phyloP scores from a whole-genome alignment of 179 eudicot genomes.

The Actinidia arguta region DNA sequence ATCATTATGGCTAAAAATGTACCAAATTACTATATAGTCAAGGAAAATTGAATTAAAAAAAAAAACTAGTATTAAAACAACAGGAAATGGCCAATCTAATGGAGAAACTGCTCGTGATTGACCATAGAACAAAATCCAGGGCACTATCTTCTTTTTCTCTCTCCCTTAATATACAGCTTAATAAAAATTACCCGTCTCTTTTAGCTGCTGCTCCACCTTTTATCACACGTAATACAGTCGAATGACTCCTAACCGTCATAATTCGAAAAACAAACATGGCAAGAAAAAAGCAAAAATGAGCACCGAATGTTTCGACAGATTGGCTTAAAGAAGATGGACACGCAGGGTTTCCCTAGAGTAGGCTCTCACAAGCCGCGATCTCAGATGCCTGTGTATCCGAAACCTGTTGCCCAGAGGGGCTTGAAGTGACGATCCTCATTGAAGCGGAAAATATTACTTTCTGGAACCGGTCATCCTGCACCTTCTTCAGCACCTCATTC shows the following conservation, averaged over 20 bases:
- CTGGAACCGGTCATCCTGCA: slow-evolving; percentile 67
- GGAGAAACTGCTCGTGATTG: slow-evolving; percentile 29
- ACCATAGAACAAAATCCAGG: slow-evolving; percentile 60
- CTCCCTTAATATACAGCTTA: slow-evolving; percentile 56
- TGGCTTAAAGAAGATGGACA: slow-evolving; percentile 6
- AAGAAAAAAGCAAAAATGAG: slow-evolving; percentile 25
- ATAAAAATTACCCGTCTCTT: slow-evolving; percentile 32
- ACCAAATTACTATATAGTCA: slow-evolving; percentile 20
- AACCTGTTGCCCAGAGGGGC: slow-evolving; percentile 50
- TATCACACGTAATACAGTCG: slow-evolving; percentile 44
- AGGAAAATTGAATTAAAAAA: slow-evolving; percentile 11
- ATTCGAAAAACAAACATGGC: slow-evolving; percentile 24
- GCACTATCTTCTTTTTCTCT: slow-evolving; percentile 33
- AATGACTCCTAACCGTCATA: slow-evolving; percentile 26
- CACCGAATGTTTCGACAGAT: neutral
- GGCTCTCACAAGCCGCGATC: slow-evolving; percentile 70
- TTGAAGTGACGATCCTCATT: slow-evolving; percentile 44
- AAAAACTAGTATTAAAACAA: slow-evolving; percentile 42
- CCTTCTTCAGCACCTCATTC: slow-evolving; percentile 63
- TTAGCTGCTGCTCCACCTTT: slow-evolving; percentile 19
- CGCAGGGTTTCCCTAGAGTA: slow-evolving; percentile 45
- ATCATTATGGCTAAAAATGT: slow-evolving; percentile 31
- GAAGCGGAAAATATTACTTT: slow-evolving; percentile 63
- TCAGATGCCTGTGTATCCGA: slow-evolving; percentile 73
- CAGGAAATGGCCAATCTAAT: slow-evolving; percentile 26